A percentile compares a stretch with the other conserved stretches of the same genome.
Conservation (phyloP, 345 rosid genomes). For the Microcos paniculata region DNA sequence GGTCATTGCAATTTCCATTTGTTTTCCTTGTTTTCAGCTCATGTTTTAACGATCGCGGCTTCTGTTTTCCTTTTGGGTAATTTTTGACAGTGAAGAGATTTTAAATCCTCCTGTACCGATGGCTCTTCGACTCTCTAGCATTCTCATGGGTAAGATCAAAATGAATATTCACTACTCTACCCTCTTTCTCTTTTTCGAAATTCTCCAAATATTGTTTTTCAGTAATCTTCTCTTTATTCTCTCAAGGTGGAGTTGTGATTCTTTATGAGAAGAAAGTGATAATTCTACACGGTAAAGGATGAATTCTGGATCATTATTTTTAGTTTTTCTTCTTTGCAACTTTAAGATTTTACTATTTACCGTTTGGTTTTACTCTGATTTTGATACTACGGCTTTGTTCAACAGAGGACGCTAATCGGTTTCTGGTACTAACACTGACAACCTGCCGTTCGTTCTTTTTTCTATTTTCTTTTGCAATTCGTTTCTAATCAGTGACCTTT, state of each 20-base stretch:
- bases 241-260: constrained; percentile 83
- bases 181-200: not conserved
- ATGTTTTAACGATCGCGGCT: not conserved
- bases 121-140: constrained; percentile 91
- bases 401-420: constrained; percentile 79
- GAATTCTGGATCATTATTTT: not conserved
- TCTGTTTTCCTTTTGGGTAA: not conserved
- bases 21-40: not conserved
- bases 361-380: not conserved
- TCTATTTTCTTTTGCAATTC: not conserved
- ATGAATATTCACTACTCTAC: not conserved
- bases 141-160: constrained; percentile 70
- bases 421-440: constrained; percentile 52
- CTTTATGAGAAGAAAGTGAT: constrained; percentile 93
- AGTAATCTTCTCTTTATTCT: not conserved
- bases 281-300: constrained; percentile 71
- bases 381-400: not conserved
- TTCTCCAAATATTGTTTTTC: not conserved
- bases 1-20: not conserved
- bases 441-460: too few relatives aligned
- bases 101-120: constrained; percentile 84
- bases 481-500: not conserved
- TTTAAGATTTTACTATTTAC: not conserved
- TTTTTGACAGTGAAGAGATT: constrained; percentile 74
- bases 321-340: too few relatives aligned